phyloP scores from a whole-genome alignment of 2,329 filamentous ascomycete genomes.

The Neophaeococcomyces aloes region DNA sequence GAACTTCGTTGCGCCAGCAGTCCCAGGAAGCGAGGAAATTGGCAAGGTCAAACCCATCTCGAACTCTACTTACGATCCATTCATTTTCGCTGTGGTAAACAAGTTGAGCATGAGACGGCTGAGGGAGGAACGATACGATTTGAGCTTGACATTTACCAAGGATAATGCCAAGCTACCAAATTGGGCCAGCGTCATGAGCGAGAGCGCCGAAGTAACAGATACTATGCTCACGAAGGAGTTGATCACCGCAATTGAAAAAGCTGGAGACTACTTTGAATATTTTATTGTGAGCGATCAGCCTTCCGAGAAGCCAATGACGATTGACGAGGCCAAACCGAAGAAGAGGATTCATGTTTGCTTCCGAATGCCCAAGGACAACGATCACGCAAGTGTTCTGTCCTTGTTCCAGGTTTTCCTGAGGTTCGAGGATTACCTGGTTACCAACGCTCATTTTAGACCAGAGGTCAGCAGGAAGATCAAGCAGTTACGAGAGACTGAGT shows the following conservation, averaged over 20 bases:
- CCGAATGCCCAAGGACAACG: slow-evolving; percentile 52
- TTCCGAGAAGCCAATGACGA: slow-evolving; percentile 68
- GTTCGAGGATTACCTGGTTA: slow-evolving; percentile 70
- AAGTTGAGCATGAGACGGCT: slow-evolving; percentile 87
- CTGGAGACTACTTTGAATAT: slow-evolving; percentile 74
- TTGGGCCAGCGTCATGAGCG: slow-evolving; percentile 92
- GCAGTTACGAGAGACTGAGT: slow-evolving; percentile 66
- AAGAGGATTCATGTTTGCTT: slow-evolving; percentile 76
- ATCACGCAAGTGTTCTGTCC: slow-evolving; percentile 57
- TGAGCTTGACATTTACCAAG: slow-evolving; percentile 86
- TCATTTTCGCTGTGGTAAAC: slow-evolving; percentile 91
- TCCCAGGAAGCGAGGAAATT: slow-evolving; percentile 50
- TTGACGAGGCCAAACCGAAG: slow-evolving; percentile 72
- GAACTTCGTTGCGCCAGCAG: slow-evolving; percentile 55
- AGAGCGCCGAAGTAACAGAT: slow-evolving; percentile 90
- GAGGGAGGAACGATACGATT: slow-evolving; percentile 85
- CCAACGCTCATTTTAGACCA: slow-evolving; percentile 71
- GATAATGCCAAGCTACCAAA: slow-evolving; percentile 79
- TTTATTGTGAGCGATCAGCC: slow-evolving; percentile 86
- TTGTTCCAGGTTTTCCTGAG: slow-evolving; percentile 75
- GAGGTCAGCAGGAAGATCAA: slow-evolving; percentile 82
- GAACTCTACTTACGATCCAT: slow-evolving; percentile 66
- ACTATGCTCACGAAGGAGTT: slow-evolving; percentile 78
- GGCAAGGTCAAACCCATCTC: slow-evolving; percentile 49
- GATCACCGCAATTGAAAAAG: slow-evolving; percentile 63